Conservation (phyloP, 305 asterid species). For the Striga hermonthica region DNA sequence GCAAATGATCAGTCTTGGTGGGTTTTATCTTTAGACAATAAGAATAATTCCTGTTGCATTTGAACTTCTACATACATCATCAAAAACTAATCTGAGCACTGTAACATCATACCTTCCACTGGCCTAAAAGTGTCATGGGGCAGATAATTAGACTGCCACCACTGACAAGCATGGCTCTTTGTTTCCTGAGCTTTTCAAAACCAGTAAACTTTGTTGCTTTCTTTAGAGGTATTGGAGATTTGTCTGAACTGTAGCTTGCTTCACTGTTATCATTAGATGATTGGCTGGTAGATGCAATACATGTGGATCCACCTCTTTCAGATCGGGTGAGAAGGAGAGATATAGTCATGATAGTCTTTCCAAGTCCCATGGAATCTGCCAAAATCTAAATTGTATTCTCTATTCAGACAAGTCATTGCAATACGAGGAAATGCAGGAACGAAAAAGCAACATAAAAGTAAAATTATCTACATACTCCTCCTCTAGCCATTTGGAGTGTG, state of each 20-base stretch:
- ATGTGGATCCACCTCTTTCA: constrained; percentile 58
- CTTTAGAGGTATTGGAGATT: constrained; percentile 52
- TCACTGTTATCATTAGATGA: constrained; percentile 43
- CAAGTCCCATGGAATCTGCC: constrained; percentile 99
- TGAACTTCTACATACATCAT: constrained; percentile 26
- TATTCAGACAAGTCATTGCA: constrained; percentile 31
- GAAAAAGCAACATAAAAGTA: constrained; percentile 25
- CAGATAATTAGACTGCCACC: constrained; percentile 94
- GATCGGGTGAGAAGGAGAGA: constrained; percentile 78
- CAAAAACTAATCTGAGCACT: constrained; percentile 25
- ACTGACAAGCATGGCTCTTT: constrained; percentile 44
- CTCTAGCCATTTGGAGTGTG: constrained; percentile 89
- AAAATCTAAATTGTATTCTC: constrained; percentile 58
- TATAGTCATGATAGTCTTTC: constrained; percentile 94
- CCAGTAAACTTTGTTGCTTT: constrained; percentile 52
- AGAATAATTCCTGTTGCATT: constrained; percentile 23
- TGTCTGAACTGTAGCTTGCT: constrained; percentile 41
- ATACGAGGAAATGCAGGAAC: constrained; percentile 20
- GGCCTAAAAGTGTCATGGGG: constrained; percentile 95
- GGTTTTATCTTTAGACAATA: constrained; percentile 20
- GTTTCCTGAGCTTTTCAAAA: constrained; percentile 65
- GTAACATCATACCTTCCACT: constrained; percentile 81
- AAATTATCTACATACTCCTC: constrained; percentile 77
- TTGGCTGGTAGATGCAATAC: constrained; percentile 46
- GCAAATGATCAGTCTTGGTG: constrained; percentile 32